These are phyloP conservation scores for Truncatella angustata DNA, from an alignment of 2,329 filamentous ascomycete species.

Conservation along the genomic window DNA sequence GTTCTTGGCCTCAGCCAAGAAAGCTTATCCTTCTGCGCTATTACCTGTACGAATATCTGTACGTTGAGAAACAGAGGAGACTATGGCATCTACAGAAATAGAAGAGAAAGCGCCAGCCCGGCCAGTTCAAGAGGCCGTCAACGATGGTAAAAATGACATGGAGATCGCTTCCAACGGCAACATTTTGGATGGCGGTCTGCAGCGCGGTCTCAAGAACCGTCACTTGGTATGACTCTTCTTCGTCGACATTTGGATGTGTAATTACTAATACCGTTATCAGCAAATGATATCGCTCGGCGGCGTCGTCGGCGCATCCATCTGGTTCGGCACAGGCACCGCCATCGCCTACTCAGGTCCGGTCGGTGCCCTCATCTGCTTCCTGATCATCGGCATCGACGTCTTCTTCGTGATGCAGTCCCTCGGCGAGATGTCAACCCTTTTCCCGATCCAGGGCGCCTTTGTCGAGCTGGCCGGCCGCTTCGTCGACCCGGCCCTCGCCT, in stretches of 20 bases:
- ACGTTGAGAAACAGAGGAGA: neutral
- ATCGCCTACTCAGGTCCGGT: slow-evolving; percentile 29
- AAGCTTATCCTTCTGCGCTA: neutral
- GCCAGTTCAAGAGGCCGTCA: neutral
- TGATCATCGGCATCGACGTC: slow-evolving; percentile 29
- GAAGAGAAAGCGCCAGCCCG: neutral
- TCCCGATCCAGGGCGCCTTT: slow-evolving; percentile 51
- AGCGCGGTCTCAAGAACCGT: slow-evolving; percentile 26
- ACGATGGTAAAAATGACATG: neutral
- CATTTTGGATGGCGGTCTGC: slow-evolving; percentile 24
- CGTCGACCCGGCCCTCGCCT: slow-evolving; percentile 44
- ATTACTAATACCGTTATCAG: neutral
- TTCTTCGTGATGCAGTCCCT: slow-evolving; percentile 48
- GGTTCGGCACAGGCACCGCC: slow-evolving; percentile 27
- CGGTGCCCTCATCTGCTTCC: slow-evolving; percentile 30
- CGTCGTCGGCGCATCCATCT: slow-evolving; percentile 26
- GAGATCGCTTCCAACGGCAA: slow-evolving; percentile 22
- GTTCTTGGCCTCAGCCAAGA: slow-evolving; percentile 3
- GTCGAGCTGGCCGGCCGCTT: slow-evolving; percentile 50
- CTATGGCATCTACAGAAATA: neutral
- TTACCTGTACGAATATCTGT: neutral
- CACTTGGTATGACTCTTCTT: slow-evolving; percentile 21
- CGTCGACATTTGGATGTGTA: neutral
- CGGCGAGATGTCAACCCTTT: slow-evolving; percentile 55
- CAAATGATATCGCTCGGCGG: slow-evolving; percentile 29